These are phyloP conservation scores for Cladobotryum mycophilum DNA, from an alignment of 2,329 filamentous ascomycete genomes.

Conservation along the genomic window DNA sequence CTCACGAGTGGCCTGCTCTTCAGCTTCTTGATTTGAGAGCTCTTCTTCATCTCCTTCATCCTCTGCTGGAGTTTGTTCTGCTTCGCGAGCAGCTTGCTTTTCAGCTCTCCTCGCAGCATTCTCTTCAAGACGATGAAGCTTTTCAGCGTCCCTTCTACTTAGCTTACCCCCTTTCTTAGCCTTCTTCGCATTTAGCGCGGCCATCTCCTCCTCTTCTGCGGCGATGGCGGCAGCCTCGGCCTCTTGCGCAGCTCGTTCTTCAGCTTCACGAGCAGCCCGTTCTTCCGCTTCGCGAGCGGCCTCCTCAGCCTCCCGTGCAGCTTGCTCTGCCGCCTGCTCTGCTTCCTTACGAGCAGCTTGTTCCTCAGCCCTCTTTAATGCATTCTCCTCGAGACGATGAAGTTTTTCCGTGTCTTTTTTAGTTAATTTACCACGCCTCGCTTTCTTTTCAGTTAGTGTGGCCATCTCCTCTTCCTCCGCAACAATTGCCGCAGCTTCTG, in stretches of 20 bases:
- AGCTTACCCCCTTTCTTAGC: slow-evolving; percentile 39
- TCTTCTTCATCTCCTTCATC: slow-evolving; percentile 22
- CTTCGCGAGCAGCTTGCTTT: slow-evolving; percentile 24
- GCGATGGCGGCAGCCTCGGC: slow-evolving; percentile 18
- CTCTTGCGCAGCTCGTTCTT: slow-evolving; percentile 25
- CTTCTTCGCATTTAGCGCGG: slow-evolving; percentile 41
- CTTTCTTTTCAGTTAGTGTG: slow-evolving; percentile 30
- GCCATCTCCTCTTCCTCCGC: slow-evolving; percentile 23
- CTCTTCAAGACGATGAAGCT: slow-evolving; percentile 31
- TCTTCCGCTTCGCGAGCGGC: slow-evolving; percentile 25
- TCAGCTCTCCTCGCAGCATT: slow-evolving; percentile 31
- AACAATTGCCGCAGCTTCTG: slow-evolving; percentile 16
- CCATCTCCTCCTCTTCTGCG: slow-evolving; percentile 33
- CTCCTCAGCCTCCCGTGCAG: slow-evolving; percentile 13
- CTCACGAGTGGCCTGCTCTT: slow-evolving; percentile 33
- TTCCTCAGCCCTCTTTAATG: slow-evolving; percentile 18
- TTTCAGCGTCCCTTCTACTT: slow-evolving; percentile 41
- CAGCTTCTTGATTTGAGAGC: slow-evolving; percentile 18
- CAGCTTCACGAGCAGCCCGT: slow-evolving; percentile 20
- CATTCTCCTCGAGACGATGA: slow-evolving; percentile 18
- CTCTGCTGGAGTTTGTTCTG: slow-evolving; percentile 22
- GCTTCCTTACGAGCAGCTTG: slow-evolving; percentile 27
- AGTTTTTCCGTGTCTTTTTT: slow-evolving; percentile 26
- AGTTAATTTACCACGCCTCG: slow-evolving; percentile 23
- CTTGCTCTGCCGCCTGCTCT: slow-evolving; percentile 18